These are phyloP conservation scores for Naegleria fowleri DNA, from an alignment of 208 protist species.

Conservation along the genomic window DNA sequence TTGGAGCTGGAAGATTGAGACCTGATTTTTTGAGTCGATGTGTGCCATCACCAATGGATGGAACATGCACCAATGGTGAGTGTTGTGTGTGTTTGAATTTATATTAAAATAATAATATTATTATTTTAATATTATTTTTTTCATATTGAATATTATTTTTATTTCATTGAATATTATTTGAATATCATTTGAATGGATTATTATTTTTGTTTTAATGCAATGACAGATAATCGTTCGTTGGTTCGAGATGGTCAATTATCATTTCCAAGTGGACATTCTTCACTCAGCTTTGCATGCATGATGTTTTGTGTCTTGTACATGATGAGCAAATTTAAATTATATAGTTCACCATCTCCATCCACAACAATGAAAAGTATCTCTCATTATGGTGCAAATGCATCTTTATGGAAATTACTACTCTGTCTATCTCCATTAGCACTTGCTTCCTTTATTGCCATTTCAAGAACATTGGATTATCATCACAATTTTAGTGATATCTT, in stretches of 20 bases:
- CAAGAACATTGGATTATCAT: conserved; percentile 69
- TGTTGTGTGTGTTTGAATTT: too few relatives aligned
- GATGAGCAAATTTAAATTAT: conserved; percentile 45
- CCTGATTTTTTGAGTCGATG: conserved; percentile 67
- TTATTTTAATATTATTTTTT: not conserved
- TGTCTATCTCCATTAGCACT: conserved; percentile 56
- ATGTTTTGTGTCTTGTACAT: conserved; percentile 62
- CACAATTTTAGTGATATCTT: conserved; percentile 75
- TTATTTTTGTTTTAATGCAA: too few relatives aligned
- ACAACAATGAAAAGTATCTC: not conserved
- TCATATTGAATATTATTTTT: too few relatives aligned
- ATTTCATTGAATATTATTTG: too few relatives aligned
- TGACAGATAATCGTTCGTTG: conserved; percentile 38
- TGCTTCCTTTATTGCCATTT: conserved; percentile 59
- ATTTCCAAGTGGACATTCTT: conserved; percentile 82
- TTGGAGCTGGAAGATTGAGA: conserved; percentile 74
- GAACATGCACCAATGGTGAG: not conserved
- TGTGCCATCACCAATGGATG: conserved; percentile 25
- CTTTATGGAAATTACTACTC: conserved; percentile 51
- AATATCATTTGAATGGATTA: too few relatives aligned
- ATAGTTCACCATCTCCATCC: too few relatives aligned
- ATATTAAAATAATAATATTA: too few relatives aligned
- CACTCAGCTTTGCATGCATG: conserved; percentile 65
- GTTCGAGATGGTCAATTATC: conserved; percentile 60
- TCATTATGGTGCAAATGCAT: not conserved